A percentile compares a stretch with the other conserved stretches of the same genome.
Evolutionary conservation across 345 rosid genomes (phyloP).

Genomic region (Salix dunnii): DNA sequence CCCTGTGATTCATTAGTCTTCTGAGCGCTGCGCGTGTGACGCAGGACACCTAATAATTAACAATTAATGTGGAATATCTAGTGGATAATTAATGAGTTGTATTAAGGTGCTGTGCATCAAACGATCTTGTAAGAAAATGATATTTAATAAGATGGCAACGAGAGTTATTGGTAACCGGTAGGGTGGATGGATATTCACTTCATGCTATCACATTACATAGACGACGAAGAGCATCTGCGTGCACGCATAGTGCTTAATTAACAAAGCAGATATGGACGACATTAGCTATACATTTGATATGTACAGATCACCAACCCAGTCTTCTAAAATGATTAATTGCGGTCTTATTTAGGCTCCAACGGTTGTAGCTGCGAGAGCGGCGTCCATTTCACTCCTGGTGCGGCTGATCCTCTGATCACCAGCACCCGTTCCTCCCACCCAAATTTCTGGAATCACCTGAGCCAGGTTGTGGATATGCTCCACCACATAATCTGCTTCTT

Average conservation of each 20-base stretch:
- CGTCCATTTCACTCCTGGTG: slow-evolving; percentile 49
- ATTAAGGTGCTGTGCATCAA: too few species aligned
- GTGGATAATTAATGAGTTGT: too few species aligned
- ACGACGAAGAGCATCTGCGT: not conserved
- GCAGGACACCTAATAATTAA: too few species aligned
- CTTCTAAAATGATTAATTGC: not conserved
- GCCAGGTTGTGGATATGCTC: slow-evolving; percentile 43
- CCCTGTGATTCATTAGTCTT: not conserved
- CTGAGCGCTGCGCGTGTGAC: not conserved
- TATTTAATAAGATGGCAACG: not conserved
- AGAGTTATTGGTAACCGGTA: not conserved
- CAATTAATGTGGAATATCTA: too few species aligned
- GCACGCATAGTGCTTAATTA: not conserved
- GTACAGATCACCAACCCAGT: slow-evolving; percentile 2
- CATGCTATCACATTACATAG: not conserved
- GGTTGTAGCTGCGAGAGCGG: slow-evolving; percentile 34
- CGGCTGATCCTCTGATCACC: slow-evolving; percentile 37
- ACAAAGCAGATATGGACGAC: not conserved
- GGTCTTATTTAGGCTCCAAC: slow-evolving; percentile 50
- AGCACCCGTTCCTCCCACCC: slow-evolving; percentile 35
- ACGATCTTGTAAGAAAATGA: too few species aligned
- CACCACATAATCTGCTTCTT: slow-evolving; percentile 66
- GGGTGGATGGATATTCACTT: not conserved
- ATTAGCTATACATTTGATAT: not conserved
- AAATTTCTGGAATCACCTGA: slow-evolving; percentile 63